These are phyloP conservation scores for Phoma sp. DNA, from an alignment of 2,329 filamentous ascomycete genomes.

Conservation along the genomic window DNA sequence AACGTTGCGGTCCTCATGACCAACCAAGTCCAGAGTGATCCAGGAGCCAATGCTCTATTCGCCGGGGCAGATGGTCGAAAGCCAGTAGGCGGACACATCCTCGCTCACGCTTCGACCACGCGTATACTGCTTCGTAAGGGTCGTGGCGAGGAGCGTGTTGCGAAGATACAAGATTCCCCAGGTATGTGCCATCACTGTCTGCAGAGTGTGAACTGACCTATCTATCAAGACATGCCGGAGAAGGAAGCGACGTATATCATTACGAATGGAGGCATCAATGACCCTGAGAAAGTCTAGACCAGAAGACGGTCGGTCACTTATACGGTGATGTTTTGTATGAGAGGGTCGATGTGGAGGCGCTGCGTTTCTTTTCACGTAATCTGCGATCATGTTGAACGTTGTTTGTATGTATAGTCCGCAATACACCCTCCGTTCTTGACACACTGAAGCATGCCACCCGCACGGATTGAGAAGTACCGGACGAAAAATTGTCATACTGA, in stretches of 20 bases:
- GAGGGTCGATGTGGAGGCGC: background rate
- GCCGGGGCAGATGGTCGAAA: slow-evolving; percentile 72
- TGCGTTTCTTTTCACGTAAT: background rate
- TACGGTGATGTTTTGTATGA: background rate
- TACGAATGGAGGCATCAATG: slow-evolving; percentile 71
- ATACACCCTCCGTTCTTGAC: background rate
- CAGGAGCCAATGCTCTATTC: slow-evolving; percentile 71
- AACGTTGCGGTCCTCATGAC: slow-evolving; percentile 66
- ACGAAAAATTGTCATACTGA: too few relatives aligned
- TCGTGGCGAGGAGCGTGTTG: slow-evolving; percentile 72
- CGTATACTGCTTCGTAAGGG: slow-evolving; percentile 71
- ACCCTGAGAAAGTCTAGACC: slow-evolving; percentile 65
- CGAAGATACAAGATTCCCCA: slow-evolving; percentile 71
- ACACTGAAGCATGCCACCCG: too few relatives aligned
- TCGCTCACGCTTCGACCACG: slow-evolving; percentile 72
- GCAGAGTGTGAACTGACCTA: slow-evolving; percentile 23
- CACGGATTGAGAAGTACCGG: too few relatives aligned
- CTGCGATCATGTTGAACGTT: background rate
- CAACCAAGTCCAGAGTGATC: slow-evolving; percentile 75
- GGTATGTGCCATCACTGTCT: slow-evolving; percentile 50
- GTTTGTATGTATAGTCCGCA: background rate
- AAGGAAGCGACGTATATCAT: slow-evolving; percentile 74
- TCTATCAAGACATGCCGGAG: slow-evolving; percentile 66
- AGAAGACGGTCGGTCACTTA: background rate
- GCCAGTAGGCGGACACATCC: slow-evolving; percentile 70